Evolutionary conservation across 2,329 filamentous ascomycete species (phyloP).

Genomic region (Tolypocladium ovalisporum): DNA sequence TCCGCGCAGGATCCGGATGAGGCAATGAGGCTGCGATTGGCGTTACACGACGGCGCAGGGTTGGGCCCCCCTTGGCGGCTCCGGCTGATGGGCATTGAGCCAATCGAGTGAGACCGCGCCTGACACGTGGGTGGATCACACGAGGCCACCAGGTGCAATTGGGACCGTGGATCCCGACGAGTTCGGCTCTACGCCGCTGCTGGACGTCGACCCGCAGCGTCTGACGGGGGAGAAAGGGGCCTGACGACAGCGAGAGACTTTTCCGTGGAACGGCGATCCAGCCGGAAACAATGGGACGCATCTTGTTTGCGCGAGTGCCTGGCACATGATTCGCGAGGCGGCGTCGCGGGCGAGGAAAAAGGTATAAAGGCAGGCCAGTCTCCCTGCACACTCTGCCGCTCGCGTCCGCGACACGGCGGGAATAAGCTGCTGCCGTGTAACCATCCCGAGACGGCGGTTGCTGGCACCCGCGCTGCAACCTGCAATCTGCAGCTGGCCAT

Average conservation of each 20-base stretch:
- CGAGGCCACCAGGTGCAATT: slow-evolving; percentile 2
- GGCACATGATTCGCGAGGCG: not conserved
- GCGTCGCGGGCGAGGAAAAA: not conserved
- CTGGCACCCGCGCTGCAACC: not conserved
- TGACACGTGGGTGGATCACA: slow-evolving; percentile 12
- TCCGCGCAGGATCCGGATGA: slow-evolving; percentile 8
- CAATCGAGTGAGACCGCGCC: slow-evolving; percentile 5
- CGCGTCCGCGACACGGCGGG: not conserved
- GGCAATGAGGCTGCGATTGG: slow-evolving; percentile 6
- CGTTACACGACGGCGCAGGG: slow-evolving; percentile 2
- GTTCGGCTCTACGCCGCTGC: not conserved
- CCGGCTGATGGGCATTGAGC: slow-evolving; percentile 1
- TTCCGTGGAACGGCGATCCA: not conserved
- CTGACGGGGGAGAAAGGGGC: not conserved
- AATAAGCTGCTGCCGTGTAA: not conserved
- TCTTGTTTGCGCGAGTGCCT: not conserved
- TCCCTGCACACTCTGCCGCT: not conserved
- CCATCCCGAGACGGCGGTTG: not conserved
- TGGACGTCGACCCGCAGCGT: not conserved
- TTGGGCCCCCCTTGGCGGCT: slow-evolving; percentile 6
- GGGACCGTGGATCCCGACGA: slow-evolving; percentile 1
- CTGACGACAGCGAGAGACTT: not conserved
- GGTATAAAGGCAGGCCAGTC: not conserved
- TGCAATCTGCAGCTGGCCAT: not conserved
- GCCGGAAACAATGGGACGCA: not conserved